A percentile compares a stretch with the other conserved stretches of the same genome.
Conservation (phyloP, 2,329 filamentous ascomycete species). For the Scedosporium minutisporum region DNA sequence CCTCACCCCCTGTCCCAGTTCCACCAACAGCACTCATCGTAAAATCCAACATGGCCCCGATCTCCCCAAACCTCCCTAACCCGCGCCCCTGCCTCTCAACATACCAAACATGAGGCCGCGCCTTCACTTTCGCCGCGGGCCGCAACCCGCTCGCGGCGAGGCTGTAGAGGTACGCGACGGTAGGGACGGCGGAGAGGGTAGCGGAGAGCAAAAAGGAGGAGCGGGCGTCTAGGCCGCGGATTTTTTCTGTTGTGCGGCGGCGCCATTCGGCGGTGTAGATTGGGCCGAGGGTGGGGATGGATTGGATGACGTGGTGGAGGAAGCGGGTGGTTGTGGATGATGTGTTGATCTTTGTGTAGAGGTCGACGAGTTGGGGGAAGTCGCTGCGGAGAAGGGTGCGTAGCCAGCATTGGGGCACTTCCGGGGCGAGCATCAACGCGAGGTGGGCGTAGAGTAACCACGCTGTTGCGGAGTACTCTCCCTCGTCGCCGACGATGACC, state of each 20-base stretch:
- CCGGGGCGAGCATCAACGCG: conserved; percentile 52
- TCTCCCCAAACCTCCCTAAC: conserved; percentile 34
- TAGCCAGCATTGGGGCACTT: conserved; percentile 36
- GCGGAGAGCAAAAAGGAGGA: conserved; percentile 21
- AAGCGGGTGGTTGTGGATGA: conserved; percentile 15
- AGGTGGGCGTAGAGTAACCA: conserved; percentile 76
- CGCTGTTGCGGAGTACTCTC: conserved; percentile 48
- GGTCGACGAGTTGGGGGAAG: conserved; percentile 14
- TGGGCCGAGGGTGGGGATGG: conserved; percentile 20
- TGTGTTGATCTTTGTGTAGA: conserved; percentile 15
- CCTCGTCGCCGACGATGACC: conserved; percentile 23
- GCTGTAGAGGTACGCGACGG: conserved; percentile 27
- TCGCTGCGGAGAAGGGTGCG: conserved; percentile 16
- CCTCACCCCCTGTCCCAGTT: not conserved
- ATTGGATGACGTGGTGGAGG: conserved; percentile 21
- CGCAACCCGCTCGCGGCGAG: conserved; percentile 28
- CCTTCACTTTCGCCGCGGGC: conserved; percentile 28
- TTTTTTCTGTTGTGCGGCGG: conserved; percentile 22
- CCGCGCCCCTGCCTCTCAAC: conserved; percentile 17
- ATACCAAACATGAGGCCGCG: conserved; percentile 31
- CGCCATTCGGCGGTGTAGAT: conserved; percentile 19
- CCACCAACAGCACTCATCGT: conserved; percentile 7
- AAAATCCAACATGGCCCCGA: conserved; percentile 33
- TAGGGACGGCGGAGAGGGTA: conserved; percentile 26
- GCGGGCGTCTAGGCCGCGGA: conserved; percentile 22